These are phyloP conservation scores for Cystobasidium onofrii DNA, from an alignment of 768 basidiomycete species.

Conservation along the genomic window DNA sequence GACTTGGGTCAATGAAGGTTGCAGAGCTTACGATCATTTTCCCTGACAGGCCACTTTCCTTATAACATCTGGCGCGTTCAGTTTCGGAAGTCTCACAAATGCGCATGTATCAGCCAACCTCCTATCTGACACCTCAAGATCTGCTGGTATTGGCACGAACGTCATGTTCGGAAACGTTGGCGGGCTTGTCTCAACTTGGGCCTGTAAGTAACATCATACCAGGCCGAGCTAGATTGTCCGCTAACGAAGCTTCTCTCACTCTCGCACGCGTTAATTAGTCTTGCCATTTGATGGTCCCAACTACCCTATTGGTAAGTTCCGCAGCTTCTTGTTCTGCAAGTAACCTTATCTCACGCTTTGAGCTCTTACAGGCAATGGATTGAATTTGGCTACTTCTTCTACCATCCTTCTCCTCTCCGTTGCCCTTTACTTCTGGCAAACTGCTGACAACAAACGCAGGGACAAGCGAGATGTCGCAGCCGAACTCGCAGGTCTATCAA, in stretches of 20 bases:
- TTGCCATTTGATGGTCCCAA: constrained; percentile 9
- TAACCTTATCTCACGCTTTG: too few relatives aligned
- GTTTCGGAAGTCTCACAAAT: constrained; percentile 3
- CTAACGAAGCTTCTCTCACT: not conserved
- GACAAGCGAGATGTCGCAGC: constrained; percentile 1
- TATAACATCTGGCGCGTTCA: constrained; percentile 6
- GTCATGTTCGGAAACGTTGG: constrained; percentile 21
- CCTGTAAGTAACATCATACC: not conserved
- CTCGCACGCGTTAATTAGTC: not conserved
- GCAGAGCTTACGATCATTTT: not conserved
- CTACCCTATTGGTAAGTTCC: not conserved
- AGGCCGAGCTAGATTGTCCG: not conserved
- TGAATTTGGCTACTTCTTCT: constrained; percentile 15
- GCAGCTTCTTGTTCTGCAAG: too few relatives aligned
- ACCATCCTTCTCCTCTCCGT: constrained; percentile 1
- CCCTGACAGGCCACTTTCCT: constrained; percentile 6
- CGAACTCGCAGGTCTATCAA: constrained; percentile 13
- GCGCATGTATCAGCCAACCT: constrained; percentile 13
- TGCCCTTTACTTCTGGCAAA: not conserved
- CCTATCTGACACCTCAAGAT: constrained; percentile 10
- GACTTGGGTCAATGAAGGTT: not conserved
- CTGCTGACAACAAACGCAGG: constrained; percentile 3
- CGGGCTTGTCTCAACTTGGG: constrained; percentile 15
- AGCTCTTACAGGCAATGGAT: not conserved
- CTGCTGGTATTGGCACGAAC: constrained; percentile 3